phyloP scores from a whole-genome alignment of 306 rosid species.

The Rubus idaeus region DNA sequence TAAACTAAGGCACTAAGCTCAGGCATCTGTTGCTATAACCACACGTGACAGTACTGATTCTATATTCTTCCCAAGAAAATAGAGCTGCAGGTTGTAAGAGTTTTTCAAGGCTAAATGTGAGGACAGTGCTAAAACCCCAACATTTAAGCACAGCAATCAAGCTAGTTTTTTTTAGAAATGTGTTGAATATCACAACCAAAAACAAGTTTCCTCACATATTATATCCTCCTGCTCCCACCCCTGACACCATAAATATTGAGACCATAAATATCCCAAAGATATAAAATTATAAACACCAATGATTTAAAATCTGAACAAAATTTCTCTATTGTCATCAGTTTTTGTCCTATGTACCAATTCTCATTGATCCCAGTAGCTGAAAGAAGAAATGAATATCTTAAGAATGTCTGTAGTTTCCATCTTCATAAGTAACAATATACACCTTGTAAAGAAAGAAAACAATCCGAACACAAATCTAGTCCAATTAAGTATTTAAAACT shows the following conservation, averaged over 20 bases:
- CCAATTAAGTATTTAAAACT: background rate
- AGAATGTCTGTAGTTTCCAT: background rate
- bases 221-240: background rate
- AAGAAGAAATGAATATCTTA: background rate
- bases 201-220: background rate
- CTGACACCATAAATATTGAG: background rate
- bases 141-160: background rate
- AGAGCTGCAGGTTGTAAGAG: background rate
- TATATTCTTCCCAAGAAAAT: background rate
- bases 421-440: background rate
- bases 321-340: background rate
- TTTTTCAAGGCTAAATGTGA: background rate
- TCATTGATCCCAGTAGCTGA: background rate
- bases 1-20: background rate
- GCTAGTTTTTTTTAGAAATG: background rate
- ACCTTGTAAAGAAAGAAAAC: background rate
- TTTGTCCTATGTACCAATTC: background rate
- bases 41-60: background rate
- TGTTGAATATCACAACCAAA: background rate
- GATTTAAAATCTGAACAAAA: background rate
- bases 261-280: background rate
- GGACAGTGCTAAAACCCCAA: background rate
- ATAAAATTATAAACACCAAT: background rate
- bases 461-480: background rate
- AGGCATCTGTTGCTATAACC: background rate